Conservation (phyloP, 1,284 basidiomycete species). For the Ceratobasidium sp. region DNA sequence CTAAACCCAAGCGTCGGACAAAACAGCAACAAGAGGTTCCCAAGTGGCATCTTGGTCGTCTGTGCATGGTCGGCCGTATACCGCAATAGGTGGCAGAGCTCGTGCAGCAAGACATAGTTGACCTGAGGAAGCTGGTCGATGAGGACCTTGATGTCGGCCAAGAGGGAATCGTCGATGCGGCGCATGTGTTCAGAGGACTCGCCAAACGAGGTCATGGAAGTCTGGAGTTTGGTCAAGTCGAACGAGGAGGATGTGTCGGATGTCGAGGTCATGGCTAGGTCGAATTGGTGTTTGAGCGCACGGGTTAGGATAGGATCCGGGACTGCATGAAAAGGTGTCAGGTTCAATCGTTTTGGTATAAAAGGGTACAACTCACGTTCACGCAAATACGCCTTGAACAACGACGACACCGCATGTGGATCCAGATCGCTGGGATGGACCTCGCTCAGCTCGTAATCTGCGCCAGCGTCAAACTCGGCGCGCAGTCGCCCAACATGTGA, state of each 20-base stretch:
- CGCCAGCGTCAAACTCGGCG: constrained; percentile 85
- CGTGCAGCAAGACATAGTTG: constrained; percentile 76
- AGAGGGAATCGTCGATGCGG: constrained; percentile 19
- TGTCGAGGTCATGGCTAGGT: constrained; percentile 67
- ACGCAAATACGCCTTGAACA: constrained; percentile 62
- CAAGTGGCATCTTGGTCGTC: constrained; percentile 85
- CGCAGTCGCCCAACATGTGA: constrained; percentile 79
- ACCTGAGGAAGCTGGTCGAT: constrained; percentile 73
- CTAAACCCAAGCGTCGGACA: constrained; percentile 84
- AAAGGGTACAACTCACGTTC: constrained; percentile 56
- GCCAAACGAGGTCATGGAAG: constrained; percentile 43
- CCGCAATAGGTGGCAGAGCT: constrained; percentile 76
- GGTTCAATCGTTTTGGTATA: not conserved
- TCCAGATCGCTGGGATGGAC: constrained; percentile 85
- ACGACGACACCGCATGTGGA: constrained; percentile 89
- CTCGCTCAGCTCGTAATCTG: constrained; percentile 81
- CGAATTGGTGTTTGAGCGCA: constrained; percentile 75
- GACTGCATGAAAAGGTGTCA: constrained; percentile 61
- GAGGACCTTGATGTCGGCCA: constrained; percentile 54
- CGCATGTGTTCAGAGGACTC: constrained; percentile 36
- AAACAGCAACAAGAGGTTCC: constrained; percentile 81
- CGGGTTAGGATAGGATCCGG: constrained; percentile 84
- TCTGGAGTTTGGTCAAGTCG: constrained; percentile 19
- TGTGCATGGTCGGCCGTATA: constrained; percentile 69
- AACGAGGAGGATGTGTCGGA: constrained; percentile 35